phyloP scores from a whole-genome alignment of 2,329 filamentous ascomycete species.

The Huntiella moniliformis region DNA sequence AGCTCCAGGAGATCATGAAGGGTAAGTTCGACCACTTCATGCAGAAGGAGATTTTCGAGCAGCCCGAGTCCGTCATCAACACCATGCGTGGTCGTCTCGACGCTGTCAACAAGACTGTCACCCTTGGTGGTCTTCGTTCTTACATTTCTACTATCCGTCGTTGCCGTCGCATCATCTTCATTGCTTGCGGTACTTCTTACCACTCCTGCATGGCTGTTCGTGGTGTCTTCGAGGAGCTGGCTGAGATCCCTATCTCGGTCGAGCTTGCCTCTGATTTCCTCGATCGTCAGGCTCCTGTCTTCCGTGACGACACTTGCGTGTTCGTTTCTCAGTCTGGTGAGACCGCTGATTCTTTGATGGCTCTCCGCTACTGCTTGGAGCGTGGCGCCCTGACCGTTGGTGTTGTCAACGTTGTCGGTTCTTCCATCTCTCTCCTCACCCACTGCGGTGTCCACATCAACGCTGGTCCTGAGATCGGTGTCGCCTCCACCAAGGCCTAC shows the following conservation, averaged over 20 bases:
- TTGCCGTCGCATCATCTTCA: constrained; percentile 95
- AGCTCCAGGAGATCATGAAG: constrained; percentile 99
- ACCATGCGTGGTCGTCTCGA: constrained; percentile 99
- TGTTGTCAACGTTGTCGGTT: constrained; percentile 96
- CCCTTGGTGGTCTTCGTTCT: constrained; percentile 82
- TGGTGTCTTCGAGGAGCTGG: constrained; percentile 92
- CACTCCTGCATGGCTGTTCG: constrained; percentile 99
- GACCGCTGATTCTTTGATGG: constrained; percentile 94
- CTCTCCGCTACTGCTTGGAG: constrained; percentile 93
- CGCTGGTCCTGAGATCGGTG: constrained; percentile 94
- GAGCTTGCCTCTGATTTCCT: constrained; percentile 97
- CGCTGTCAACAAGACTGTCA: constrained; percentile 81
- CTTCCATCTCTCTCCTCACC: constrained; percentile 93
- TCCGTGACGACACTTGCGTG: constrained; percentile 97
- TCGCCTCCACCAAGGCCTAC: constrained; percentile 97
- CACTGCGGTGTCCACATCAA: constrained; percentile 99
- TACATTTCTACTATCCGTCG: constrained; percentile 94
- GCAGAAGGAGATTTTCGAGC: constrained; percentile 99
- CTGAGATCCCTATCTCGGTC: constrained; percentile 92
- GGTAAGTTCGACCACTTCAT: constrained; percentile 99
- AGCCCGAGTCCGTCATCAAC: constrained; percentile 98
- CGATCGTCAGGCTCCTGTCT: constrained; percentile 87
- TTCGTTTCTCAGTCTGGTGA: constrained; percentile 98
- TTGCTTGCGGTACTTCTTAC: constrained; percentile 94
- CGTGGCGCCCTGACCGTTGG: constrained; percentile 91